phyloP scores from a whole-genome alignment of 768 basidiomycete genomes.

The Lyophyllum atratum region DNA sequence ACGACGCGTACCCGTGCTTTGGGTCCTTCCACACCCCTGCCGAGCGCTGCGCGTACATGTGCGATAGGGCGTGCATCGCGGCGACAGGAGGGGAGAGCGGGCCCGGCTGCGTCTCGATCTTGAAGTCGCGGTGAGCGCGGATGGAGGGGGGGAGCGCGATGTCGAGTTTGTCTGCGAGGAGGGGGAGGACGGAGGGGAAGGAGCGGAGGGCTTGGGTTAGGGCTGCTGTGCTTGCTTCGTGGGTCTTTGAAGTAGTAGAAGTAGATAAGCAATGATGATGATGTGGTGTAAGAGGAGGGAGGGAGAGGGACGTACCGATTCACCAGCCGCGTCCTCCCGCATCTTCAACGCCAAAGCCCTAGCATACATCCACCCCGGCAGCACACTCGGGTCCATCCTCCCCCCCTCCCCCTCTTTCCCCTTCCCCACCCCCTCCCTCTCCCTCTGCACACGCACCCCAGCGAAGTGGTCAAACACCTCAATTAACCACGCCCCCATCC shows the following conservation, averaged over 20 bases:
- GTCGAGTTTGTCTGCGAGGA: slow-evolving; percentile 87
- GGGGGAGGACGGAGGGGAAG: slow-evolving; percentile 81
- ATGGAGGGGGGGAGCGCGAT: slow-evolving; percentile 59
- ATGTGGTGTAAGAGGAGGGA: neutral
- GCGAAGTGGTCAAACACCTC: slow-evolving; percentile 59
- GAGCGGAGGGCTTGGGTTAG: slow-evolving; percentile 71
- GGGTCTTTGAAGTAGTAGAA: slow-evolving; percentile 44
- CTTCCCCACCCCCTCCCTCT: slow-evolving; percentile 5
- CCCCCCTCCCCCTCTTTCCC: slow-evolving; percentile 5
- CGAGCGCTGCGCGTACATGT: slow-evolving; percentile 85
- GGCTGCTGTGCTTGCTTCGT: slow-evolving; percentile 62
- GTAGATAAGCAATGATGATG: too few relatives aligned
- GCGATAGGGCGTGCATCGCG: slow-evolving; percentile 77
- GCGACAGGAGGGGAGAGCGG: slow-evolving; percentile 34
- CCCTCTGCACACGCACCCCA: slow-evolving; percentile 17
- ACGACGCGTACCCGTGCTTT: slow-evolving; percentile 47
- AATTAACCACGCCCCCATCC: slow-evolving; percentile 80
- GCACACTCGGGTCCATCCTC: slow-evolving; percentile 51
- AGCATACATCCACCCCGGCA: slow-evolving; percentile 82
- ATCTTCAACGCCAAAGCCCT: slow-evolving; percentile 67
- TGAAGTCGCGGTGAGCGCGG: slow-evolving; percentile 62
- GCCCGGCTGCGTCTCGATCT: slow-evolving; percentile 73
- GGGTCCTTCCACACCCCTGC: slow-evolving; percentile 82
- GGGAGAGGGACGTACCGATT: slow-evolving; percentile 27
- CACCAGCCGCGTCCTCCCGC: slow-evolving; percentile 46